Evolutionary conservation across 257 asterid species (phyloP).

Genomic region (Solanum ossicruentum): DNA sequence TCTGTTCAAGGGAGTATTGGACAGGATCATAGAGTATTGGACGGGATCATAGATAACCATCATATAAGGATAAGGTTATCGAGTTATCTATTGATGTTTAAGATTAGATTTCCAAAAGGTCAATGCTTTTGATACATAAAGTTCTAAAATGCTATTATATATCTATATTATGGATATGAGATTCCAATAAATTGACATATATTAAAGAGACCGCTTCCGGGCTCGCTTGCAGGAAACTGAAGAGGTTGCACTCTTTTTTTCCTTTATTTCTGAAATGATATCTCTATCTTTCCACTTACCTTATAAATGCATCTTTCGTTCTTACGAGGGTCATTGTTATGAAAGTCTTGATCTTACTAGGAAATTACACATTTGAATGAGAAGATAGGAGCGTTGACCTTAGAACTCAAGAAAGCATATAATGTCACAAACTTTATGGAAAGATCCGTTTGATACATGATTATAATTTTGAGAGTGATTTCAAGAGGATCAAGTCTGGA

Average conservation of each 20-base stretch:
- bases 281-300: no score
- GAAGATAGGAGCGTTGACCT: conserved; percentile 7
- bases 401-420: conserved; percentile 86
- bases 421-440: conserved; percentile 14
- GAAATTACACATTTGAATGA: no score
- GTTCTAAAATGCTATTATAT: not conserved
- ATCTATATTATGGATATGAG: no score
- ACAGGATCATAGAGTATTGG: not conserved
- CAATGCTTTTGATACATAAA: not conserved
- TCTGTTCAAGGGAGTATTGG: not conserved
- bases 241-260: no score
- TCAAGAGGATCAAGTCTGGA: conserved; percentile 45
- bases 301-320: no score
- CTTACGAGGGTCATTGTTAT: no score
- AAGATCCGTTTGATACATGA: conserved; percentile 69
- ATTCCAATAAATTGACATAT: no score
- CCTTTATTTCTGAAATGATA: no score
- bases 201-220: no score
- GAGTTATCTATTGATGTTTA: not conserved
- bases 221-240: no score
- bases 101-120: not conserved
- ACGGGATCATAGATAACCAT: not conserved
- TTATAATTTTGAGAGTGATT: conserved; percentile 73
- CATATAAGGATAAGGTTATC: not conserved
- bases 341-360: no score